Base-by-base conservation (phyloP, 1,284 basidiomycete species). In the Neolentinus lepideus region DNA sequence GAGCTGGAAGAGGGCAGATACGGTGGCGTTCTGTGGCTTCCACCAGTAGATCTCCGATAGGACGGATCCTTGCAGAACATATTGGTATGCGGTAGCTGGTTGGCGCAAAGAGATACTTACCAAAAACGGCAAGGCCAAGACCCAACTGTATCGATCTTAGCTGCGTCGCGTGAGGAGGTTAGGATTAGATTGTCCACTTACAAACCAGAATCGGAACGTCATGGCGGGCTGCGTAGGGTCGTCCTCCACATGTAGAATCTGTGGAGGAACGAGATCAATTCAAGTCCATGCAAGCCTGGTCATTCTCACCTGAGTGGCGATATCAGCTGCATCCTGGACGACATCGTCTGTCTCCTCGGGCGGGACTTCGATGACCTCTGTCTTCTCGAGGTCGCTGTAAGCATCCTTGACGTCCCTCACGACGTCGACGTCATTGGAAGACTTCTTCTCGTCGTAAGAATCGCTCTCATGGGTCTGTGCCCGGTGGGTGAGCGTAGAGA, bases 181-280 rank as follows among this genome's bases (percentile, higher is more conserved):
- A 52, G 83, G 75, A 2, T 79, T 31, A 31, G 6, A 12, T 19
- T 56, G 60, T 46, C 65, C 63, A 57, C 57, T 43, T 25, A 78
- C 80, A 26, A 82, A 75, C 52, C 83, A 81, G 57, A 89, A 83
- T 3, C 84, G 74, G 57, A 85, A 73, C 0, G 85, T 86, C 71
- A 80, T 79, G 3, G 77, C 77, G 35, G 77, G 83, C 33, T 83
- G 69, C 0, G 71, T 67, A 0, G 80, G 77, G 58, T 85, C 80
- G 57, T 86, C 84, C 9, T 75, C 68, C 24, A 22, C 22, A 29
- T 50, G 47, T 11, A 50, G 47, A n/a, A 50, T 50, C 47, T 50
- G 16, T 43, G 8, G 24, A 50, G 47, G 6, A 26, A 25, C 22
- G 9, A 22, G 16, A 50, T n/a, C 22, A 50, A 26, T 25, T 22